These are phyloP conservation scores for Knufia petricola DNA, from an alignment of 2,329 filamentous ascomycete genomes.

Conservation along the genomic window DNA sequence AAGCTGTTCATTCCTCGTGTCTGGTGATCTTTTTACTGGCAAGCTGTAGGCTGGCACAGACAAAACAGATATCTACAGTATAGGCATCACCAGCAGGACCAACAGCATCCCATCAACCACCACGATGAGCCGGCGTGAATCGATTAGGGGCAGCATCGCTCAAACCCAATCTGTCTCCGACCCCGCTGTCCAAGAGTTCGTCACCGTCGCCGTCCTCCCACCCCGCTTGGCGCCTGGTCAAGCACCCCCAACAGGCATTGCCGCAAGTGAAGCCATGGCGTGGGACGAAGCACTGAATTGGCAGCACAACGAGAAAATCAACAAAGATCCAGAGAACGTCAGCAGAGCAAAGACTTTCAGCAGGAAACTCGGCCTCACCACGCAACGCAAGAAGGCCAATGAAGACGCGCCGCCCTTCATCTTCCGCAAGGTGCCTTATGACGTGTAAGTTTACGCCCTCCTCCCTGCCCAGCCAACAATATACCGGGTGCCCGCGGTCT, in stretches of 20 bases:
- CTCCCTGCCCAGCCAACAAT: background rate
- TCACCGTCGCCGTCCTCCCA: constrained; percentile 17
- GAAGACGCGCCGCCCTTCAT: constrained; percentile 14
- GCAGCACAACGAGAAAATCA: constrained; percentile 12
- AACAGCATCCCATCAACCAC: too few species aligned
- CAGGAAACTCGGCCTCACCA: constrained; percentile 16
- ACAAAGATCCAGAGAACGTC: constrained; percentile 1
- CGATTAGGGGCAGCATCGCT: constrained; percentile 2
- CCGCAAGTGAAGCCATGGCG: constrained; percentile 8
- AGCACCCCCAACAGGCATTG: constrained; percentile 16
- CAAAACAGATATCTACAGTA: too few species aligned
- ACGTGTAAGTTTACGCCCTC: background rate
- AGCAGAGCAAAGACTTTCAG: constrained; percentile 12
- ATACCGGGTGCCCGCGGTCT: background rate
- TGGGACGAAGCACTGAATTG: constrained; percentile 16
- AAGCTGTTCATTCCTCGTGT: too few species aligned
- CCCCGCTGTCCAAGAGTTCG: constrained; percentile 13
- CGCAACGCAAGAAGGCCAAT: constrained; percentile 11
- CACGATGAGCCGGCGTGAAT: too few species aligned
- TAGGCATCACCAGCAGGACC: too few species aligned
- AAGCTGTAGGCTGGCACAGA: too few species aligned
- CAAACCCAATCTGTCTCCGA: constrained; percentile 13
- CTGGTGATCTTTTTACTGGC: too few species aligned
- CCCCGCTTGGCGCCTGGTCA: constrained; percentile 12
- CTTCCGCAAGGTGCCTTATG: constrained; percentile 18